phyloP scores from a whole-genome alignment of 148 eudicot genomes.

The Rhododendron simsii region DNA sequence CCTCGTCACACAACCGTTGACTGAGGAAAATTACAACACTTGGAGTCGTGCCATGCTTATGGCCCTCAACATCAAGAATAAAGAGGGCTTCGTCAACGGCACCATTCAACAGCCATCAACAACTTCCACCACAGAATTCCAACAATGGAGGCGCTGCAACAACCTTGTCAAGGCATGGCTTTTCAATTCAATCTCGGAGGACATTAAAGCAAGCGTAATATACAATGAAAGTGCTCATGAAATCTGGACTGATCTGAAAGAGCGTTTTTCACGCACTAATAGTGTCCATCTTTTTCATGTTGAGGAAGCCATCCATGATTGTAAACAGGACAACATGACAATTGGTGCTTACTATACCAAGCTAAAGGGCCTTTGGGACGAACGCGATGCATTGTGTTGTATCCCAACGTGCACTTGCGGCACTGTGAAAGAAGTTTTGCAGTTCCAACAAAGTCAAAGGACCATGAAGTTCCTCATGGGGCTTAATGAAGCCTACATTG shows the following conservation, averaged over 20 bases:
- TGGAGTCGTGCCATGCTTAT: constrained; percentile 12
- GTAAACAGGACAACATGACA: constrained; percentile 5
- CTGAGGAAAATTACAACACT: background rate
- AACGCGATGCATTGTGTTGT: background rate
- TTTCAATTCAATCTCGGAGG: no score
- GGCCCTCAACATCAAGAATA: constrained; percentile 9
- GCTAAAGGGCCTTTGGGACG: constrained; percentile 3
- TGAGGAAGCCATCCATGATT: constrained; percentile 6
- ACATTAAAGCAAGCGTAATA: no score
- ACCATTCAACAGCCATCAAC: background rate
- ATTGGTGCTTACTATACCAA: constrained; percentile 13
- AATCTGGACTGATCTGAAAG: background rate
- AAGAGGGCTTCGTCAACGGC: background rate
- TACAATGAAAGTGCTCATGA: background rate
- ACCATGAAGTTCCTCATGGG: background rate
- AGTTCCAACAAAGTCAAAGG: constrained; percentile 1
- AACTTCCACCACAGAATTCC: background rate
- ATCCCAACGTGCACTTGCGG: background rate
- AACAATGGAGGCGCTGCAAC: no score
- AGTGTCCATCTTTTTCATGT: constrained; percentile 11
- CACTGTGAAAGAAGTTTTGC: background rate
- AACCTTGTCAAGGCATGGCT: no score
- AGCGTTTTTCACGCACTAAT: background rate
- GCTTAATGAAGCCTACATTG: background rate
- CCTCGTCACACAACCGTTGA: background rate